A percentile compares a stretch with the other conserved stretches of the same genome.
Evolutionary conservation across 2,329 filamentous ascomycete species (phyloP).

Genomic region (Lachnellula suecica): DNA sequence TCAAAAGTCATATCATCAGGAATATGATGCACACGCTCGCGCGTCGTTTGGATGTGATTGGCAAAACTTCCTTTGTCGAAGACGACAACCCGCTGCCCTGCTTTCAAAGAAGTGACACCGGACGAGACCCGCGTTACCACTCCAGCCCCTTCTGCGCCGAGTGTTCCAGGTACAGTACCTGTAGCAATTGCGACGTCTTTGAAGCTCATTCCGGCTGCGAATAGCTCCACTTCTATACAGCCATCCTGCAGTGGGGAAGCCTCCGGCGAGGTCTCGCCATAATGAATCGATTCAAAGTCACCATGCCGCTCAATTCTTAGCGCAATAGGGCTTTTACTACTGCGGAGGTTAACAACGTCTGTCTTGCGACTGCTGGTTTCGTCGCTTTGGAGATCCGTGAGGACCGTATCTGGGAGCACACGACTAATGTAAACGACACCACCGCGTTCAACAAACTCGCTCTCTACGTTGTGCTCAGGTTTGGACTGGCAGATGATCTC

Average conservation of each 20-base stretch:
- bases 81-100: conserved; percentile 24
- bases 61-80: conserved; percentile 1
- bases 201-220: conserved; percentile 23
- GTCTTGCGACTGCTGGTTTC: conserved; percentile 13
- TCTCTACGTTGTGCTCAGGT: conserved; percentile 14
- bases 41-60: conserved; percentile 24
- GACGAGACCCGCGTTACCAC: conserved; percentile 24
- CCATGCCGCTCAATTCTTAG: conserved; percentile 11
- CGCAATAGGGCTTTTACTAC: neutral
- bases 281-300: conserved; percentile 10
- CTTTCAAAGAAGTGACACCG: conserved; percentile 12
- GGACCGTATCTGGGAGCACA: conserved; percentile 25
- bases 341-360: conserved; percentile 4
- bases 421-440: conserved; percentile 28
- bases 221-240: conserved; percentile 18
- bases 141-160: conserved; percentile 28
- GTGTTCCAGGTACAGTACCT: conserved; percentile 14
- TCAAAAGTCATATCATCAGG: conserved; percentile 19
- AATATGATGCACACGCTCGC: conserved; percentile 22
- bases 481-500: neutral
- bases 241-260: conserved; percentile 1
- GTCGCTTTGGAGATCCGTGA: conserved; percentile 24
- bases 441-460: conserved; percentile 31
- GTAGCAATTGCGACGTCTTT: conserved; percentile 21
- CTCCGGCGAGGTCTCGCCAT: conserved; percentile 3